Evolutionary conservation across 257 asterid genomes (phyloP).

Genomic region (Solanum appendiculatum): DNA sequence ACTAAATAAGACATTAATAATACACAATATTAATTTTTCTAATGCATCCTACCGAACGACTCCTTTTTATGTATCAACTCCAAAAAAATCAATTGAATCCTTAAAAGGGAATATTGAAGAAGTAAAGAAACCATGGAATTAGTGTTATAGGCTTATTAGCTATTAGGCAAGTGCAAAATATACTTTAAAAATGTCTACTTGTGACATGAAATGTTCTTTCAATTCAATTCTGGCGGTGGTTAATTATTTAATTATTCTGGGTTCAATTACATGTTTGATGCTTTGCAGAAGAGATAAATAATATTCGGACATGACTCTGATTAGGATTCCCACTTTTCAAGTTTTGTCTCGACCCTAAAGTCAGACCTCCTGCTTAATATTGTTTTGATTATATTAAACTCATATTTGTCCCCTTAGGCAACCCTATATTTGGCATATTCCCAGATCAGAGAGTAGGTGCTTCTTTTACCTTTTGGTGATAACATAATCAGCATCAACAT

Average conservation of each 20-base stretch:
- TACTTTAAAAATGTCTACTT: background rate
- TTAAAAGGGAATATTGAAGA: background rate
- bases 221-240: too few relatives aligned
- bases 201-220: background rate
- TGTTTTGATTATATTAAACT: background rate
- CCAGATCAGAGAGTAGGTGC: too few relatives aligned
- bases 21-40: background rate
- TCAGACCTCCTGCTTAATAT: background rate
- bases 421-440: background rate
- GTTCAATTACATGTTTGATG: background rate
- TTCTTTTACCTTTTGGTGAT: too few relatives aligned
- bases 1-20: too few relatives aligned
- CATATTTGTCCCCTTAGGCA: background rate
- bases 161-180: background rate
- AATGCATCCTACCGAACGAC: background rate
- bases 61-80: background rate
- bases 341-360: background rate
- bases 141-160: background rate
- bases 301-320: background rate
- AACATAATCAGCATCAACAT: too few relatives aligned
- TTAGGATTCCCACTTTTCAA: background rate
- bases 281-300: background rate
- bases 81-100: background rate
- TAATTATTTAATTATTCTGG: too few relatives aligned
- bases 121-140: background rate